Evolutionary conservation across 176 grass and related monocot genomes (phyloP).

Genomic region (Eragrostis nindensis): DNA sequence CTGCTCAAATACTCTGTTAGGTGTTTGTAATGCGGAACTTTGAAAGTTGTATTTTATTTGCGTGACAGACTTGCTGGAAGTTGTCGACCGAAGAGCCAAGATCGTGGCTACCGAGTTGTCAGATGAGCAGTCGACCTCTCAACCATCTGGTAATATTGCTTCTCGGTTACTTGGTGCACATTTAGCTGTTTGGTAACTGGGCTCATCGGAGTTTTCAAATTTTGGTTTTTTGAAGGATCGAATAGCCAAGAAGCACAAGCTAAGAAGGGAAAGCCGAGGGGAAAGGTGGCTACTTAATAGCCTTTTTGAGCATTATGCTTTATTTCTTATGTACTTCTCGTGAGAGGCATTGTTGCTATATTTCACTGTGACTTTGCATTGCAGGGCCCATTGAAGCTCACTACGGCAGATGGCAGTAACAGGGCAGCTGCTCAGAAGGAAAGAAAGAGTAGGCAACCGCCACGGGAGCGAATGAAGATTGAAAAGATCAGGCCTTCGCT

Average conservation of each 20-base stretch:
- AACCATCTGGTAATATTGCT: constrained; percentile 68
- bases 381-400: constrained; percentile 65
- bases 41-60: constrained; percentile 21
- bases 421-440: constrained; percentile 53
- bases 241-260: constrained; percentile 60
- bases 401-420: constrained; percentile 45
- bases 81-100: constrained; percentile 93
- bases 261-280: constrained; percentile 72
- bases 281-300: constrained; percentile 60
- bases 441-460: constrained; percentile 55
- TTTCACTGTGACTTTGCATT: constrained; percentile 30
- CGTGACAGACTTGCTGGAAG: constrained; percentile 87
- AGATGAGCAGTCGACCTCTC: constrained; percentile 71
- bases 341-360: constrained; percentile 19
- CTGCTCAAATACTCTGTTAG: constrained; percentile 12
- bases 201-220: constrained; percentile 21
- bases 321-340: neutral
- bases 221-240: constrained; percentile 55
- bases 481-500: constrained; percentile 57
- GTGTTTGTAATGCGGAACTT: constrained; percentile 27
- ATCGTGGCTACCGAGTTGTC: constrained; percentile 84
- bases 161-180: constrained; percentile 21
- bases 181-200: neutral
- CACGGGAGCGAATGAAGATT: constrained; percentile 47
- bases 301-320: constrained; percentile 32